phyloP scores from a whole-genome alignment of 208 protist species.

The Leishmania gerbilli region DNA sequence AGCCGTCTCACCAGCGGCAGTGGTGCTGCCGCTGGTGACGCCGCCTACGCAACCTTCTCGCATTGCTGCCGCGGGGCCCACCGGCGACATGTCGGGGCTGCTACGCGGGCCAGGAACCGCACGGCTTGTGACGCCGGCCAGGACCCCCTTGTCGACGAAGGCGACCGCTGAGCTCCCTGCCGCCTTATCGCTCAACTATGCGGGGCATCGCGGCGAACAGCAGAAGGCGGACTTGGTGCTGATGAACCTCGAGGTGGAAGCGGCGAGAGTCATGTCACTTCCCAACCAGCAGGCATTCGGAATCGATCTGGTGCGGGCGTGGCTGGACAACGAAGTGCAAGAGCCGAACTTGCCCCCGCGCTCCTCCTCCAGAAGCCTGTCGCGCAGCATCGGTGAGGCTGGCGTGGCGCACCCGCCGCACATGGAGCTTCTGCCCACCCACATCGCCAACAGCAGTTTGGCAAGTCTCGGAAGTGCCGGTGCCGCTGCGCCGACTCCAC shows the following conservation, averaged over 20 bases:
- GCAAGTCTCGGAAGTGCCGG: not conserved
- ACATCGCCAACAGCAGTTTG: not conserved
- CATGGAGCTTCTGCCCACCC: not conserved
- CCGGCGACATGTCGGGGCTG: not conserved
- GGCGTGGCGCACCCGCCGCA: not conserved
- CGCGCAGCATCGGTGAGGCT: not conserved
- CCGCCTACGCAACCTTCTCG: not conserved
- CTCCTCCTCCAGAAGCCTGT: not conserved
- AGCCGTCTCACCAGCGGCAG: not conserved
- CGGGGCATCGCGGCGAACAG: not conserved
- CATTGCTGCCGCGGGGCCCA: no score
- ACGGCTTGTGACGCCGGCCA: not conserved
- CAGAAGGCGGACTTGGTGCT: slow-evolving; percentile 14
- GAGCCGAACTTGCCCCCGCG: no score
- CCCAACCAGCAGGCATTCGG: slow-evolving; percentile 51
- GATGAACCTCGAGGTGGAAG: slow-evolving; percentile 5
- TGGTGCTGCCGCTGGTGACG: not conserved
- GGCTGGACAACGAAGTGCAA: slow-evolving; percentile 22
- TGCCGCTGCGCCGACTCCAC: not conserved
- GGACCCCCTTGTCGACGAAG: not conserved
- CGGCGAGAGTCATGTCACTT: slow-evolving; percentile 17
- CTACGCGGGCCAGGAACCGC: slow-evolving; percentile 5
- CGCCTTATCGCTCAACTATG: not conserved
- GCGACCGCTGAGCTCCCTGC: not conserved
- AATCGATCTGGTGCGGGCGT: slow-evolving; percentile 46